These are phyloP conservation scores for Tylopilus plumbeoviolaceoides DNA, from an alignment of 768 basidiomycete species.

Conservation along the genomic window DNA sequence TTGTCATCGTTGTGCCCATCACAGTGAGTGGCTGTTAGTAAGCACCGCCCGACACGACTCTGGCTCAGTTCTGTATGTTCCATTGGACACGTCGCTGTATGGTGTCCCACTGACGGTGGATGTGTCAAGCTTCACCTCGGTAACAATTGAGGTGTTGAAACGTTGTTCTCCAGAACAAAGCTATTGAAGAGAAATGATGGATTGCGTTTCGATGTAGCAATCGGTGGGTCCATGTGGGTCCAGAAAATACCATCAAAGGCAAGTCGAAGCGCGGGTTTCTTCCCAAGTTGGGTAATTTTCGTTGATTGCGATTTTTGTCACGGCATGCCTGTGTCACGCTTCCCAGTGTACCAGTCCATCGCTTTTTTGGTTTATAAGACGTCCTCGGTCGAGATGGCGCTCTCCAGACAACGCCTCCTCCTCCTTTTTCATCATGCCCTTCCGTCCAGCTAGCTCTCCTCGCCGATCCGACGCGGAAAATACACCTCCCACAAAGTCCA, in stretches of 20 bases:
- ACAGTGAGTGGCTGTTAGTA: neutral
- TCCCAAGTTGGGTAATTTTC: constrained; percentile 21
- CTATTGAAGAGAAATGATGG: constrained; percentile 12
- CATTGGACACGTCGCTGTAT: too few relatives aligned
- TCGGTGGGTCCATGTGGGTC: constrained; percentile 28
- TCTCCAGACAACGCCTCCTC: neutral
- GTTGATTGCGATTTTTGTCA: constrained; percentile 32
- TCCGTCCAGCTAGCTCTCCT: constrained; percentile 17
- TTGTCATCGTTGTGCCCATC: neutral
- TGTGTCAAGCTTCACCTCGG: neutral
- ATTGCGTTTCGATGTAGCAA: constrained; percentile 21
- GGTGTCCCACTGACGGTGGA: neutral
- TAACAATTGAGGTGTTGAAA: constrained; percentile 3
- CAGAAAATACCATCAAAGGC: constrained; percentile 24
- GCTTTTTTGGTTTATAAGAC: constrained; percentile 23
- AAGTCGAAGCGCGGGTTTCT: neutral
- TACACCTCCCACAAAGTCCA: constrained; percentile 27
- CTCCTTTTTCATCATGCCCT: constrained; percentile 21
- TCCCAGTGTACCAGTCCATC: constrained; percentile 5
- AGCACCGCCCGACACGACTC: too few relatives aligned
- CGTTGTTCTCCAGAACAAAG: constrained; percentile 1
- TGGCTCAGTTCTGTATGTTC: too few relatives aligned
- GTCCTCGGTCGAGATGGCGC: constrained; percentile 1
- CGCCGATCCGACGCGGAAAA: constrained; percentile 32
- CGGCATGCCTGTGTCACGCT: constrained; percentile 26